Evolutionary conservation across 106 monocot genomes (phyloP).

Genomic region (Apostasia shenzhenica): DNA sequence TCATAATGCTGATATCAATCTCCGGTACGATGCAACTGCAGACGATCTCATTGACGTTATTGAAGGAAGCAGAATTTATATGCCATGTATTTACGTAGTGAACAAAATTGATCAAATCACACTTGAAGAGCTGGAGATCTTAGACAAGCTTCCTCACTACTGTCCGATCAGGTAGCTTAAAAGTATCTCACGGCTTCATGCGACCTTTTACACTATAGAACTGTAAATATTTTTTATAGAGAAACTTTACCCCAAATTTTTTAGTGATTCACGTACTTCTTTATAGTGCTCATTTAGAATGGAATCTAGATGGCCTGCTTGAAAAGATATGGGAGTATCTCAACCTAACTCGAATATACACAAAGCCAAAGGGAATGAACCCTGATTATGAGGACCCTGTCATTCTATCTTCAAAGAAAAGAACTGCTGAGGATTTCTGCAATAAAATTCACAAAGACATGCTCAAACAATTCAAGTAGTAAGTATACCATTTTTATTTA

Average conservation of each 20-base stretch:
- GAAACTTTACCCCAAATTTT: no score
- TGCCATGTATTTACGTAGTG: conserved; percentile 89
- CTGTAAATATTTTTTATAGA: no score
- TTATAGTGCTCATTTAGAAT: conserved; percentile 82
- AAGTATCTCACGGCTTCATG: no score
- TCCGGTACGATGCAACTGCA: conserved; percentile 93
- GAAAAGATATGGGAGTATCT: conserved; percentile 96
- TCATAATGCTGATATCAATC: conserved; percentile 92
- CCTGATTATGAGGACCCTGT: conserved; percentile 99
- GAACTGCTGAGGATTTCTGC: conserved; percentile 83
- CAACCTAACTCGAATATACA: conserved; percentile 84
- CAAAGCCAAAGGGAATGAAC: conserved; percentile 95
- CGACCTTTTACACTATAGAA: no score
- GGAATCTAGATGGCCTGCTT: conserved; percentile 95
- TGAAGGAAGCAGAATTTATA: conserved; percentile 93
- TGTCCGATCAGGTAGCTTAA: conserved; percentile 76
- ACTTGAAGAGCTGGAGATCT: conserved; percentile 92
- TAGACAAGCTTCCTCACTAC: conserved; percentile 97
- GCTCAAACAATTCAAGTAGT: conserved; percentile 98
- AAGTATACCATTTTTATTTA: conserved; percentile 8
- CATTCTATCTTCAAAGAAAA: conserved; percentile 81
- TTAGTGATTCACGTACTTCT: not conserved
- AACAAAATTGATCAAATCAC: conserved; percentile 99
- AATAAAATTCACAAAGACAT: conserved; percentile 94
- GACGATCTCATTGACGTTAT: conserved; percentile 98